Base-by-base conservation (phyloP, 148 eudicot genomes). In the Amaranthus palmeri region DNA sequence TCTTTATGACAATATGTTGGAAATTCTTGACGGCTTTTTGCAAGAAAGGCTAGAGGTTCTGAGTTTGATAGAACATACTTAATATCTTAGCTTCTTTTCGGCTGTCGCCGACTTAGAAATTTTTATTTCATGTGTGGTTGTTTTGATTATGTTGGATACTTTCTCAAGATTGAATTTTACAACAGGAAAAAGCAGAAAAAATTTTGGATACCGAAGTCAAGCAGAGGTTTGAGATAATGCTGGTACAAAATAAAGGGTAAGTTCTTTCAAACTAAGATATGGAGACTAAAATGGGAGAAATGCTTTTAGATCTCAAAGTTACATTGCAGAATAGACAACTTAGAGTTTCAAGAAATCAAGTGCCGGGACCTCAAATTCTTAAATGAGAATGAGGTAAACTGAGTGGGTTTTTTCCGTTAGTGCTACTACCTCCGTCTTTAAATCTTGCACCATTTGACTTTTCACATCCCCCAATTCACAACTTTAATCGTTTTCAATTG, bases 301-400 rank as follows among this genome's bases (percentile, higher is more conserved):
- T 59, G 60, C 9, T 58, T 46, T 40, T 42, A 50, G 25, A 59
- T 49, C 49, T 52, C 14, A 15, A 63, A 44, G 42, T 55, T 70
- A 52, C 40, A 25, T 40, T 71, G 75, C 71, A 71, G 60, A 57
- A 65, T 42, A 65, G 53, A 65, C 17, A 46, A 71, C 49, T 59
- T 71, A 71, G 53, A 40, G 54, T 64, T 50, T 64, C 71, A 65
- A 71, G 71, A 57, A 10, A 50, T 42, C 40, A 41, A 65, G 59
- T 12, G 69, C 63, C 54, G 63, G 50, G 63, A 54, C 55, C 45
- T 61, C 57, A 46, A 63, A 53, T 47, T 64, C 36, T 40, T 56
- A 4, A 46, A 25, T 13, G 43, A 11, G 50, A 68, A 75, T 61
- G 65, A 75, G 60, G 67, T 68, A 58, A 60, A 68, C 8, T 36